phyloP scores from a whole-genome alignment of 2,329 filamentous ascomycete species.

The Paradendryphiella salina region DNA sequence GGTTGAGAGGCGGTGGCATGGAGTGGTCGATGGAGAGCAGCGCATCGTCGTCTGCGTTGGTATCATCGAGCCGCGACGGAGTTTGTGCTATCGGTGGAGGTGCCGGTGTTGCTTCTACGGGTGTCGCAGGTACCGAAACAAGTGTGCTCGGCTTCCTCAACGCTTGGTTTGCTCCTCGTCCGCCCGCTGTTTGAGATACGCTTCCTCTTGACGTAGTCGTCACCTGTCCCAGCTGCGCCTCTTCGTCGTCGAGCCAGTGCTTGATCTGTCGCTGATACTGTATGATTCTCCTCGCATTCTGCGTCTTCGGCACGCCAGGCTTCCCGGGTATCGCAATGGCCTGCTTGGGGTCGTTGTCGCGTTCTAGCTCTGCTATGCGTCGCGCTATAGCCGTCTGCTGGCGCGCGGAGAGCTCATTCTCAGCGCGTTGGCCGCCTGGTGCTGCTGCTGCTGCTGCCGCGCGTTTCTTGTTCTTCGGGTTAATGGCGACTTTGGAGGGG shows the following conservation, averaged over 20 bases:
- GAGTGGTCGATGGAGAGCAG: conserved; percentile 58
- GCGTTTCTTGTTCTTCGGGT: conserved; percentile 66
- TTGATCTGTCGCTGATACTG: conserved; percentile 81
- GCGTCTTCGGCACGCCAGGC: conserved; percentile 56
- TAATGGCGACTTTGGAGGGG: conserved; percentile 57
- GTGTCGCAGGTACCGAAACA: conserved; percentile 31
- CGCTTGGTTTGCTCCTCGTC: conserved; percentile 22
- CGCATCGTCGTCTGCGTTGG: conserved; percentile 51
- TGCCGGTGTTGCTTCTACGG: conserved; percentile 33
- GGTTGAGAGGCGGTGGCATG: conserved; percentile 62
- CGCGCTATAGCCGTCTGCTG: conserved; percentile 81
- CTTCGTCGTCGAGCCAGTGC: conserved; percentile 79
- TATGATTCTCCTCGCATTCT: conserved; percentile 71
- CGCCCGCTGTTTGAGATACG: conserved; percentile 11
- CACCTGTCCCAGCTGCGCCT: conserved; percentile 62
- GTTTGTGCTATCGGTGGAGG: conserved; percentile 13
- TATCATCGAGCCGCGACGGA: conserved; percentile 16
- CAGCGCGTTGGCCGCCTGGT: conserved; percentile 40
- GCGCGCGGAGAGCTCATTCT: conserved; percentile 71
- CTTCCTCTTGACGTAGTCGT: conserved; percentile 21
- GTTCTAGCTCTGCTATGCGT: conserved; percentile 79
- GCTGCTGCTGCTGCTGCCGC: conserved; percentile 53
- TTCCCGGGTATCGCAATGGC: conserved; percentile 51
- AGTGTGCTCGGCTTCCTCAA: conserved; percentile 32
- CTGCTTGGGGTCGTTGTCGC: conserved; percentile 63